phyloP scores from a whole-genome alignment of 148 eudicot species.

The Chenopodium formosanum region DNA sequence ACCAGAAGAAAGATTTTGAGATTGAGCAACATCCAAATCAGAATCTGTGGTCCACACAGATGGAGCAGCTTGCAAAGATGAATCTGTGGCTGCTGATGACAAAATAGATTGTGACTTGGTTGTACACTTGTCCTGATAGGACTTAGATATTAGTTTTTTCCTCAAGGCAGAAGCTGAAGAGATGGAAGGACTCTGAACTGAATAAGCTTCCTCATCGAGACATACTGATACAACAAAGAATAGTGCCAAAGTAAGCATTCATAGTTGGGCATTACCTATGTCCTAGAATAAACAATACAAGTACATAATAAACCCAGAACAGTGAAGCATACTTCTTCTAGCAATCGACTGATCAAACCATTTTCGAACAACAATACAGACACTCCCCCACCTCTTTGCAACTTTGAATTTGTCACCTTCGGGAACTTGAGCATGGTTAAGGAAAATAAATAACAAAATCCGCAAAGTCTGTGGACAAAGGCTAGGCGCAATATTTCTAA shows the following conservation, averaged over 20 bases:
- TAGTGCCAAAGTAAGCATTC: constrained; percentile 23
- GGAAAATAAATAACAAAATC: constrained; percentile 26
- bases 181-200: constrained; percentile 49
- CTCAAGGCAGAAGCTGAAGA: constrained; percentile 40
- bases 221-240: constrained; percentile 51
- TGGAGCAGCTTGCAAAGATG: constrained; percentile 41
- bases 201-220: constrained; percentile 80
- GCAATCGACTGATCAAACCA: constrained; percentile 95
- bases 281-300: neutral
- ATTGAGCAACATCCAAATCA: constrained; percentile 54
- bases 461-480: neutral
- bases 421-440: constrained; percentile 76
- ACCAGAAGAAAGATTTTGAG: constrained; percentile 49
- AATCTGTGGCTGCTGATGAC: constrained; percentile 48
- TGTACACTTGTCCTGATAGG: constrained; percentile 44
- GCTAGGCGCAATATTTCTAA: neutral
- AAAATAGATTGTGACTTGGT: constrained; percentile 41
- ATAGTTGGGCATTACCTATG: constrained; percentile 4
- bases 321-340: constrained; percentile 59
- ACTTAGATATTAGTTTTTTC: constrained; percentile 38
- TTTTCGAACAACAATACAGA: constrained; percentile 62
- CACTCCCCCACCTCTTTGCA: constrained; percentile 83
- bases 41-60: constrained; percentile 42
- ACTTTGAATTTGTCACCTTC: constrained; percentile 98
- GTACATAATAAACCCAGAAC: neutral